phyloP scores from a whole-genome alignment of 331 rosid genomes.

The Quercus phellos region DNA sequence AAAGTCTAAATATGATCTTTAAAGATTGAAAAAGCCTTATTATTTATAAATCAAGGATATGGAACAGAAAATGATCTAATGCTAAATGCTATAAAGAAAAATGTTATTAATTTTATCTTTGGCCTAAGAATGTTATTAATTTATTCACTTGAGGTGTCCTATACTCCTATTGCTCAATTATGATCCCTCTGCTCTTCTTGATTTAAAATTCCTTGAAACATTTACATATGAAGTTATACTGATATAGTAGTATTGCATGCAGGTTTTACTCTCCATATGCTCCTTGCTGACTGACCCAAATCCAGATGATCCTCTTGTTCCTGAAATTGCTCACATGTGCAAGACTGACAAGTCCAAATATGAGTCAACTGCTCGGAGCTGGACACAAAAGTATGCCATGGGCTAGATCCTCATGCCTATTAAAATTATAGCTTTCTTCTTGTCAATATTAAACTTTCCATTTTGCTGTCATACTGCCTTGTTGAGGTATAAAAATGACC shows the following conservation, averaged over 20 bases:
- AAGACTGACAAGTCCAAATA: slow-evolving; percentile 65
- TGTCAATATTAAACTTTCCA: not conserved
- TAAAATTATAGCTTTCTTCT: not conserved
- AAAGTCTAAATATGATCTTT: too few species aligned
- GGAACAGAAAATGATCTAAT: too few species aligned
- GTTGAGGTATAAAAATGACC: slow-evolving; percentile 24
- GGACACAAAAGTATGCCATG: slow-evolving; percentile 94
- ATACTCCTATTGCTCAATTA: not conserved
- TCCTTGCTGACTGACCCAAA: slow-evolving; percentile 84
- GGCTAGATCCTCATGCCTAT: slow-evolving; percentile 18
- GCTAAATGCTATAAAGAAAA: too few species aligned
- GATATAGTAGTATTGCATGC: slow-evolving; percentile 10
- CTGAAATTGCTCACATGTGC: slow-evolving; percentile 90
- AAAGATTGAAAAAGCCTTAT: too few species aligned
- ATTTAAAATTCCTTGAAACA: not conserved
- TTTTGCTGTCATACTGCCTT: not conserved
- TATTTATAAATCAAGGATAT: too few species aligned
- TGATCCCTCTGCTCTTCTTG: not conserved
- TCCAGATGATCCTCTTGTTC: slow-evolving; percentile 89
- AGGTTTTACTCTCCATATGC: slow-evolving; percentile 83
- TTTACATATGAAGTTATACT: not conserved
- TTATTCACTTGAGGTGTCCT: not conserved
- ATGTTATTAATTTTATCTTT: too few species aligned
- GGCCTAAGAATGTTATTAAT: not conserved
- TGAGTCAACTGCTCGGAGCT: slow-evolving; percentile 79